Conservation (phyloP, 805 yeast genomes). For the Saturnispora quitensis region DNA sequence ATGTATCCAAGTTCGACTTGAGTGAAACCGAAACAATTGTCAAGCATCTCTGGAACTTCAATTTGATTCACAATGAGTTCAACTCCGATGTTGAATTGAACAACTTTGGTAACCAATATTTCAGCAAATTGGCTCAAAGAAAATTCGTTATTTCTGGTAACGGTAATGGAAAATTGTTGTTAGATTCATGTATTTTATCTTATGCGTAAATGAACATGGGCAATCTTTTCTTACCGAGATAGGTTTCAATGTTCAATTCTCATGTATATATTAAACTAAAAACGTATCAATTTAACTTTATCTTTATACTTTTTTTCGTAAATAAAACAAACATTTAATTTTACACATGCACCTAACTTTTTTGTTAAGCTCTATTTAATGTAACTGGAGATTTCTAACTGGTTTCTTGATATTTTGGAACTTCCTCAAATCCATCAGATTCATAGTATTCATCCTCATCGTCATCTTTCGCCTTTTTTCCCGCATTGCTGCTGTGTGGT, state of each 20-base stretch:
- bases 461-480: not conserved
- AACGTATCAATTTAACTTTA: not conserved
- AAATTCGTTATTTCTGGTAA: conserved; percentile 51
- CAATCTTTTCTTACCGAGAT: not conserved
- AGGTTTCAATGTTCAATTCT: not conserved
- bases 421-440: conserved; percentile 30
- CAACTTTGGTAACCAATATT: conserved; percentile 12
- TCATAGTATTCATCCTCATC: conserved; percentile 21
- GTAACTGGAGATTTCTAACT: not conserved
- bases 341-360: not conserved
- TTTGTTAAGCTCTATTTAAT: not conserved
- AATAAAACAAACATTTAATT: not conserved
- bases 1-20: conserved; percentile 35
- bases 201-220: conserved; percentile 18
- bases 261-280: not conserved
- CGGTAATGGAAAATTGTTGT: conserved; percentile 52
- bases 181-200: conserved; percentile 32
- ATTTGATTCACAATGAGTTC: conserved; percentile 29
- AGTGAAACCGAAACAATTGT: conserved; percentile 37
- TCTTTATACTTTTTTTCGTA: not conserved
- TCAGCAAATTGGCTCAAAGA: conserved; percentile 34
- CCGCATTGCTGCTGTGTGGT: not conserved
- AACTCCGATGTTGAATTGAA: conserved; percentile 23
- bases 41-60: conserved; percentile 32
- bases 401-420: conserved; percentile 19